Percentiles rank a stretch among this genome's conserved stretches.
These are phyloP conservation scores for Lichtheimia corymbifera DNA, from an alignment of 371 early-diverging fungal species.

Conservation along the genomic window DNA sequence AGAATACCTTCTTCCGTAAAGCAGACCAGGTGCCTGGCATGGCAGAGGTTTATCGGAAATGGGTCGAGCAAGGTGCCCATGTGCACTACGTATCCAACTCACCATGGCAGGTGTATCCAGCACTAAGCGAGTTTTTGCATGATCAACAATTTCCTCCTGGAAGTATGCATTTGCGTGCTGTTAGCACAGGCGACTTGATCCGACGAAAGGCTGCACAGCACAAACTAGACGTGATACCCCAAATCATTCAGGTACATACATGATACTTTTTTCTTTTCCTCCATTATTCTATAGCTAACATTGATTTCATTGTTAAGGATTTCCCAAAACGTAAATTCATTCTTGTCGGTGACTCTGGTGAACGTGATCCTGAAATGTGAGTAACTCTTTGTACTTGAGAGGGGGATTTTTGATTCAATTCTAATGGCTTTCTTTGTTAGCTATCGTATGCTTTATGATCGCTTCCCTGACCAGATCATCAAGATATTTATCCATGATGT, in stretches of 20 bases:
- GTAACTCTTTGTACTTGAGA: not conserved
- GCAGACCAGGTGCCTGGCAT: slow-evolving; percentile 44
- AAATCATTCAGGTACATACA: slow-evolving; percentile 29
- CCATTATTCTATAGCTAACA: not conserved
- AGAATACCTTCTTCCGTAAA: slow-evolving; percentile 47
- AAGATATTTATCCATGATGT: slow-evolving; percentile 73
- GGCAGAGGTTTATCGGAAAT: slow-evolving; percentile 37
- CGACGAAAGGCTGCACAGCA: slow-evolving; percentile 37
- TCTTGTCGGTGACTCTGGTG: slow-evolving; percentile 72
- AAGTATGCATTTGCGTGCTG: slow-evolving; percentile 42
- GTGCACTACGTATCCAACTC: slow-evolving; percentile 55
- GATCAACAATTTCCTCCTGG: slow-evolving; percentile 42
- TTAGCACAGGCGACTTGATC: slow-evolving; percentile 36
- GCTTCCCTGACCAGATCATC: slow-evolving; percentile 54
- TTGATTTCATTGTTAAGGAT: slow-evolving; percentile 9
- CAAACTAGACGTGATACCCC: slow-evolving; percentile 35
- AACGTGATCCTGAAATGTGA: slow-evolving; percentile 68
- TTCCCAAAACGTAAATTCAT: slow-evolving; percentile 67
- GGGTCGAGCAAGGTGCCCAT: slow-evolving; percentile 35
- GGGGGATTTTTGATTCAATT: not conserved
- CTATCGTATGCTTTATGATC: slow-evolving; percentile 46
- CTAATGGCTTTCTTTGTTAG: slow-evolving; percentile 14
- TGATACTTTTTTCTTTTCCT: not conserved
- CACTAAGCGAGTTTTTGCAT: slow-evolving; percentile 35
- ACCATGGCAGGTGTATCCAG: slow-evolving; percentile 52